Evolutionary conservation across 768 basidiomycete genomes (phyloP), one percentile per base, ranked within the genome.

Genomic region (Pleurotus pulmonarius): DNA sequence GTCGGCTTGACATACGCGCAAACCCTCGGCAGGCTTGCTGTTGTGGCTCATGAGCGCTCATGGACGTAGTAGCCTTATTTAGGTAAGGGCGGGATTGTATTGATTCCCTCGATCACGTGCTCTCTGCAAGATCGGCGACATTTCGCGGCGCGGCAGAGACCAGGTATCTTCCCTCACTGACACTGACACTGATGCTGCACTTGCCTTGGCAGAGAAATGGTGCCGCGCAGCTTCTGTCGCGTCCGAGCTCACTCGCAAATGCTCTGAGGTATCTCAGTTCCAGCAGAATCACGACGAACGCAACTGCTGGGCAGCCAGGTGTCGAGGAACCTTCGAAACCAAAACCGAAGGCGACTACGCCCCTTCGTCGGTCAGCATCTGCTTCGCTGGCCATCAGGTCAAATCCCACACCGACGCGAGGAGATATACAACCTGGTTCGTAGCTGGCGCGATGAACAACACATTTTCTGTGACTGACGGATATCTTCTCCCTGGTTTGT

Each of bases 351-450:
- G 84, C 86, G 15, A 81, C 85, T 4, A 92, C 92, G 3, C 82
- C 91, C 1, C 80, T 93, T 3, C 82, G 94, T 45, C 83, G 93
- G 46, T 82, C 92, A 5, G 94, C 94, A 13, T 82, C 90, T 13
- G 93, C 83, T 4, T 97, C 94, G 2, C 77, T 91, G 43, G 87
- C 92, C 5, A 91, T 96, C 59, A 88, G 94, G 49, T 78, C 86
- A 20, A 94, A 90, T 61, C 91, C 90, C 8, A 94, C 90, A 3
- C 89, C 90, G 5, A 94, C 94, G 8, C 82, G 90, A 44, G 83
- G 90, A 44, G 79, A 85, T 29, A 94, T 95, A 49, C 81, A 86
- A 51, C 51, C 51, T 18, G 51, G 51, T 53, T 18, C 83, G 37
- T 83, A 85, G 0, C 71, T 82, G 57, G 80, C 84, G 6, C 85